Conservation (phyloP, 306 rosid genomes). For the Rosa chinensis region DNA sequence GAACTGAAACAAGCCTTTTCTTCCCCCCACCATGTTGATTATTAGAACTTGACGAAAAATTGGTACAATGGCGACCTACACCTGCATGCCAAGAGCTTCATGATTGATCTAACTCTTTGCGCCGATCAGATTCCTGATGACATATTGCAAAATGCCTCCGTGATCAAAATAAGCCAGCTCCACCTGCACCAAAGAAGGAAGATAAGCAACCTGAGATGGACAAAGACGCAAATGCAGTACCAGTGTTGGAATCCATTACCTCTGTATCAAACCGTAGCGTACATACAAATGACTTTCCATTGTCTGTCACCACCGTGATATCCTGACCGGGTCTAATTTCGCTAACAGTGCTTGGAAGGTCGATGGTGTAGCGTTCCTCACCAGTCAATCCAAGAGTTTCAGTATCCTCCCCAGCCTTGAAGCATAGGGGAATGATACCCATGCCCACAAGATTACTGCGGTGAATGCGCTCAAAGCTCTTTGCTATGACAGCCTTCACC, state of each 20-base stretch:
- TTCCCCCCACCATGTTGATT: slow-evolving; percentile 25
- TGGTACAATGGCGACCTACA: slow-evolving; percentile 2
- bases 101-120: slow-evolving; percentile 40
- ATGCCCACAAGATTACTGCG: slow-evolving; percentile 96
- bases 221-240: not conserved
- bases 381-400: slow-evolving; percentile 85
- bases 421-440: slow-evolving; percentile 88
- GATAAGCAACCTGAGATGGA: slow-evolving; percentile 17
- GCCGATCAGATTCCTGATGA: slow-evolving; percentile 80
- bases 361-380: slow-evolving; percentile 70
- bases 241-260: slow-evolving; percentile 38
- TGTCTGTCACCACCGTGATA: slow-evolving; percentile 58
- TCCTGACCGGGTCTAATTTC: slow-evolving; percentile 93
- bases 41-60: slow-evolving; percentile 31
- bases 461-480: slow-evolving; percentile 95
- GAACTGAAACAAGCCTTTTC: slow-evolving; percentile 17
- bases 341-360: slow-evolving; percentile 72
- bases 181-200: slow-evolving; percentile 49
- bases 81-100: slow-evolving; percentile 14
- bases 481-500: slow-evolving; percentile 92
- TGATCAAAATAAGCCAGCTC: slow-evolving; percentile 88
- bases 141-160: slow-evolving; percentile 88
- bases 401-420: slow-evolving; percentile 86
- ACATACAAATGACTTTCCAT: slow-evolving; percentile 66
- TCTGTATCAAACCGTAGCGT: slow-evolving; percentile 84